Evolutionary conservation across 2,329 filamentous ascomycete genomes (phyloP).

Genomic region (Phaeosphaeria sp.): DNA sequence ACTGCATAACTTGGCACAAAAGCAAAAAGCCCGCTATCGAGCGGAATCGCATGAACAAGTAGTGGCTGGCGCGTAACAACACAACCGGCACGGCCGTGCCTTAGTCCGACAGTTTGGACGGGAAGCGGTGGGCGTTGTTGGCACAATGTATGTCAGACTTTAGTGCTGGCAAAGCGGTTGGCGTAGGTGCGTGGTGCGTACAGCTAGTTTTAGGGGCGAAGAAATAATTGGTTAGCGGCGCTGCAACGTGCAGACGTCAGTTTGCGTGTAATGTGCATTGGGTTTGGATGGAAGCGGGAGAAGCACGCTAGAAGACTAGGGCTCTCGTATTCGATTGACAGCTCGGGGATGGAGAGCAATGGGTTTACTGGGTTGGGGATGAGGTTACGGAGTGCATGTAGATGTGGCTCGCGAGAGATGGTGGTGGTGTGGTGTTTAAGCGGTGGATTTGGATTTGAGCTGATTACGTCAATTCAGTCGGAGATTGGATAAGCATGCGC

Average conservation of each 20-base stretch:
- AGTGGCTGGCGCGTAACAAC: not conserved
- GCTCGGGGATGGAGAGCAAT: not conserved
- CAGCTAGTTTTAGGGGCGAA: not conserved
- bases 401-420: not conserved
- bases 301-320: not conserved
- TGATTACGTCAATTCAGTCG: not conserved
- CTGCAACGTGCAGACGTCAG: not conserved
- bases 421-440: not conserved
- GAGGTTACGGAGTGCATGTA: not conserved
- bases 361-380: not conserved
- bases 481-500: not conserved
- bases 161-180: not conserved
- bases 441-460: not conserved
- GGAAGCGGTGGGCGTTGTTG: slow-evolving; percentile 1
- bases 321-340: not conserved
- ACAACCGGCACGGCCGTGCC: not conserved
- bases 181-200: too few relatives aligned
- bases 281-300: not conserved
- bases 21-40: too few relatives aligned
- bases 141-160: slow-evolving; percentile 9
- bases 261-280: not conserved
- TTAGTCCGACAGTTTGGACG: slow-evolving; percentile 1
- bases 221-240: not conserved
- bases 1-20: too few relatives aligned
- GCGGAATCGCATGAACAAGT: too few relatives aligned